Evolutionary conservation across 306 rosid genomes (phyloP).

Genomic region (Mucuna pruriens): DNA sequence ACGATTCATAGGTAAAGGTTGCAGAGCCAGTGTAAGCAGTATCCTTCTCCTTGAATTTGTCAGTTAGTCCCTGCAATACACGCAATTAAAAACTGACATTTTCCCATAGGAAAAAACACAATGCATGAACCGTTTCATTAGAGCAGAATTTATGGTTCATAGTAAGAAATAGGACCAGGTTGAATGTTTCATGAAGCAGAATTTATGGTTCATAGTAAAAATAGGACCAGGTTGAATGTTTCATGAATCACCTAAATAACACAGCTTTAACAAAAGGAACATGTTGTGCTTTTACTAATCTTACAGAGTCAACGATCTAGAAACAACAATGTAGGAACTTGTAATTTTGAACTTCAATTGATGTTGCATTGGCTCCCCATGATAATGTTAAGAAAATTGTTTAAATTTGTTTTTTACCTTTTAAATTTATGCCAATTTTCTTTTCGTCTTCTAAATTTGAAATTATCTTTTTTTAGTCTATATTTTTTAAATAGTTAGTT

Average conservation of each 20-base stretch:
- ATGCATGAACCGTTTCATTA: not conserved
- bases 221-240: conserved; percentile 3
- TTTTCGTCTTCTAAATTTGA: too few species aligned
- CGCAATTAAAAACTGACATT: not conserved
- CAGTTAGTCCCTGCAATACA: conserved; percentile 82
- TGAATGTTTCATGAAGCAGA: conserved; percentile 23
- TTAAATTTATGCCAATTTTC: too few species aligned
- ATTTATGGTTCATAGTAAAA: not conserved
- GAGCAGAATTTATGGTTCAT: not conserved
- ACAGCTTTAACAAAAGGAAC: not conserved
- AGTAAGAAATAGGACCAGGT: not conserved
- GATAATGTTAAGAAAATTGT: not conserved
- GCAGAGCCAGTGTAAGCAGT: conserved; percentile 69
- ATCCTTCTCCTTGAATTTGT: conserved; percentile 96
- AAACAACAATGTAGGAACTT: not conserved
- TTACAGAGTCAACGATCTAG: not conserved
- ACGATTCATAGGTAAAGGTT: conserved; percentile 79
- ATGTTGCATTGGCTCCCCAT: not conserved
- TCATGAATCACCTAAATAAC: conserved; percentile 24
- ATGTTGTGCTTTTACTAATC: not conserved
- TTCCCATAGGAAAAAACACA: conserved; percentile 11
- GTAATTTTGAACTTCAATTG: not conserved
- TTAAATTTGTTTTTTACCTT: too few species aligned
- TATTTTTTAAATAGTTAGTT: too few species aligned
- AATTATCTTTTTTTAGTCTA: too few species aligned